Percentiles rank a stretch among this genome's conserved stretches.
Evolutionary conservation across 106 monocot genomes (phyloP).

Genomic region (Allium sativum): DNA sequence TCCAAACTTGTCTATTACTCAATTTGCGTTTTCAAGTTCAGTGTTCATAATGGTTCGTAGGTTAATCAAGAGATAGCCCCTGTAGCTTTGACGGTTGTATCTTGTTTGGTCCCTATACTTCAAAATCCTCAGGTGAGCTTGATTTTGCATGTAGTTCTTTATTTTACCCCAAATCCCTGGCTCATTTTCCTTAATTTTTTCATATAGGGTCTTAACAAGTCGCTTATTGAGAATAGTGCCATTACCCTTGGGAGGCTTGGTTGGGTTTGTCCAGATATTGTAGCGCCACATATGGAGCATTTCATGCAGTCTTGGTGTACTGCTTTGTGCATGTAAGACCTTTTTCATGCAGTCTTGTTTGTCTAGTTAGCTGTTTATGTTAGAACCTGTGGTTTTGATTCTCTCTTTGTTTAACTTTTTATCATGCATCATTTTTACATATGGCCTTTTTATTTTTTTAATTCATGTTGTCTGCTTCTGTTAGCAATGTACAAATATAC

Average conservation of each 20-base stretch:
- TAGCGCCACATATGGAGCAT: conserved; percentile 90
- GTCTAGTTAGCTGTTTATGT: too few relatives aligned
- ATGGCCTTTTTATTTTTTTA: too few relatives aligned
- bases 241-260: conserved; percentile 94
- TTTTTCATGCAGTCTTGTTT: too few relatives aligned
- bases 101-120: conserved; percentile 67
- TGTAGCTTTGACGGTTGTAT: conserved; percentile 50
- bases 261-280: conserved; percentile 93
- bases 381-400: too few relatives aligned
- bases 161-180: neutral
- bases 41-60: conserved; percentile 20
- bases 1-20: too few relatives aligned
- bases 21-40: neutral
- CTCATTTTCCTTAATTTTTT: neutral
- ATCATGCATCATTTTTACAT: too few relatives aligned
- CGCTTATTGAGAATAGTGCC: conserved; percentile 88
- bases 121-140: conserved; percentile 61
- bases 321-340: conserved; percentile 73
- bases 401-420: too few relatives aligned
- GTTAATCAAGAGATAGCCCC: conserved; percentile 79
- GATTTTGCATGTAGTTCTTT: too few relatives aligned
- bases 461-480: too few relatives aligned
- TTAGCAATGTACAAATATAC: too few relatives aligned
- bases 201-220: conserved; percentile 70
- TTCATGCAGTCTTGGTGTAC: conserved; percentile 90